These are phyloP conservation scores for Besnoitia besnoiti DNA, from an alignment of 169 alveolate genomes.

Conservation along the genomic window DNA sequence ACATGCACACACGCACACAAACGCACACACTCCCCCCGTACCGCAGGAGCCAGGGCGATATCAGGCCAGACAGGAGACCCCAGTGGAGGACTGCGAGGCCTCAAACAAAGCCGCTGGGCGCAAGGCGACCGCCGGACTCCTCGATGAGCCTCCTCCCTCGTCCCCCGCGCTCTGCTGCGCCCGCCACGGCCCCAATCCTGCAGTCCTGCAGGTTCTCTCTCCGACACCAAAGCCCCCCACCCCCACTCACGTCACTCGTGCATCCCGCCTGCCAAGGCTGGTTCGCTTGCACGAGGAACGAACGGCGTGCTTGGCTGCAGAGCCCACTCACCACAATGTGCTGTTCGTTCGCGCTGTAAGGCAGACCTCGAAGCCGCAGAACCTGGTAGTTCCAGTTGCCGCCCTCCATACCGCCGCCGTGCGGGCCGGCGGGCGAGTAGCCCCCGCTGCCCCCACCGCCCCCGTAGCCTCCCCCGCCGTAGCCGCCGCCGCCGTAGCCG, in stretches of 20 bases:
- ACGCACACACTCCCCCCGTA: not conserved
- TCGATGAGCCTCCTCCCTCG: no score
- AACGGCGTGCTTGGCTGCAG: no score
- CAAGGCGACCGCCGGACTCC: no score
- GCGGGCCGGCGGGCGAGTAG: slow-evolving; percentile 49
- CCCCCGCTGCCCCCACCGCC: slow-evolving; percentile 56
- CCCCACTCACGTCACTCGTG: not conserved
- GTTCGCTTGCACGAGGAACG: not conserved
- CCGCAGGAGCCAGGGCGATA: no score
- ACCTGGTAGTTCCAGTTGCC: slow-evolving; percentile 61
- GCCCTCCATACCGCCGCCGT: slow-evolving; percentile 29
- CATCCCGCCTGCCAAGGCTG: not conserved
- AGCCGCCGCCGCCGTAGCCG: slow-evolving; percentile 59
- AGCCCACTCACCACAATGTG: slow-evolving; percentile 74
- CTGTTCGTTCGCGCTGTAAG: slow-evolving; percentile 74
- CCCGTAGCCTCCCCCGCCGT: slow-evolving; percentile 45
- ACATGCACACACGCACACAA: not conserved
- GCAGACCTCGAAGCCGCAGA: slow-evolving; percentile 76
- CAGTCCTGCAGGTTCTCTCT: not conserved
- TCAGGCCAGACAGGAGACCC: no score
- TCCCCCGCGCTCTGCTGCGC: no score
- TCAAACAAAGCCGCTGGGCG: no score
- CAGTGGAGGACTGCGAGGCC: no score
- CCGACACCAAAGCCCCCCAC: not conserved
- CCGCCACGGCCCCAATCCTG: no score